Percentiles rank a stretch among this genome's conserved stretches.
phyloP scores from a whole-genome alignment of 176 grass and related monocot genomes.

The Musa beccarii region DNA sequence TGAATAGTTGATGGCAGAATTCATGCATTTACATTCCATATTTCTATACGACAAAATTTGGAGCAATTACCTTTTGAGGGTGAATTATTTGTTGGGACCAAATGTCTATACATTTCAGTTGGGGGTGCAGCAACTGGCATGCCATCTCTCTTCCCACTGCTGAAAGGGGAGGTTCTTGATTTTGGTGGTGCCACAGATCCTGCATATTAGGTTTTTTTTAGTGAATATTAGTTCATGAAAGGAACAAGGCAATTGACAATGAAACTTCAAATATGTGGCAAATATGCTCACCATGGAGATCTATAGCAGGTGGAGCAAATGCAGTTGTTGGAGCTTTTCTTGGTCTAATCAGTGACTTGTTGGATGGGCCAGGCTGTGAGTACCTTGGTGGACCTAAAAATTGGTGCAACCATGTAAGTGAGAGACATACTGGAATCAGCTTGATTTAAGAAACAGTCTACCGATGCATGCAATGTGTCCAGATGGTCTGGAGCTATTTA shows the following conservation, averaged over 20 bases:
- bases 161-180: conserved; percentile 28
- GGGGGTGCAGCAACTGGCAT: conserved; percentile 44
- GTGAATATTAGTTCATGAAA: conserved; percentile 6
- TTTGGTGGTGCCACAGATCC: conserved; percentile 32
- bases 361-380: conserved; percentile 28
- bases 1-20: background rate
- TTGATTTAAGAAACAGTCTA: too few relatives aligned
- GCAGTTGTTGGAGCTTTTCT: conserved; percentile 31
- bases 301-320: conserved; percentile 32
- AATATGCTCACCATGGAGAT: conserved; percentile 39
- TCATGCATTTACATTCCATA: conserved; percentile 11
- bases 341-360: conserved; percentile 27
- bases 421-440: conserved; percentile 1
- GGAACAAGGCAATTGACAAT: background rate
- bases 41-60: background rate
- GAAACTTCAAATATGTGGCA: background rate
- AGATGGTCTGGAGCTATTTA: background rate
- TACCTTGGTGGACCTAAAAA: conserved; percentile 24
- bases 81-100: conserved; percentile 30
- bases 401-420: conserved; percentile 12
- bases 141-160: conserved; percentile 19
- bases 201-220: conserved; percentile 32
- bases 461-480: too few relatives aligned
- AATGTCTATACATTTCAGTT: conserved; percentile 24
- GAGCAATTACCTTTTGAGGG: conserved; percentile 39